Conservation (phyloP, 345 rosid genomes). For the Gossypium sturtianum region DNA sequence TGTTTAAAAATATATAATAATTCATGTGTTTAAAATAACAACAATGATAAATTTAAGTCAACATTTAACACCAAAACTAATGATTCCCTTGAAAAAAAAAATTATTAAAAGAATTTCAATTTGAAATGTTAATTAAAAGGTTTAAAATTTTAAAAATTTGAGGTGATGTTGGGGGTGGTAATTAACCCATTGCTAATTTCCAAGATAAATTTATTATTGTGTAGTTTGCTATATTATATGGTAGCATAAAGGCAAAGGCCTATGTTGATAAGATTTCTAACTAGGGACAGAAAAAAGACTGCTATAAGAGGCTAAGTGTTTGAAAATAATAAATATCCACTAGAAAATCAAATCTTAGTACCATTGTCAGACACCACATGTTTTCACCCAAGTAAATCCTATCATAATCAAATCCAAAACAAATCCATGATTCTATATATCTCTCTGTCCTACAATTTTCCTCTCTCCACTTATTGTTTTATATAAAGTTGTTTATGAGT, state of each 20-base stretch:
- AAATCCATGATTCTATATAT: too few relatives aligned
- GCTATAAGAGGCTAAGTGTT: neutral
- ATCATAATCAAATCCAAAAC: neutral
- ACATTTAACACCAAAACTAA: too few relatives aligned
- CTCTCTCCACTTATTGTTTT: slow-evolving; percentile 10
- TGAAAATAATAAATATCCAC: neutral
- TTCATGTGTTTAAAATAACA: too few relatives aligned
- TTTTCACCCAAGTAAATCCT: neutral
- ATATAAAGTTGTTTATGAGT: fast-evolving
- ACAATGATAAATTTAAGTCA: too few relatives aligned
- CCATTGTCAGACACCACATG: neutral
- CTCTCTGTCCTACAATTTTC: neutral
- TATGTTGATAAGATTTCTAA: neutral
- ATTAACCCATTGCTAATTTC: too few relatives aligned
- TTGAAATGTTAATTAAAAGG: too few relatives aligned
- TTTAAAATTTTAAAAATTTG: too few relatives aligned
- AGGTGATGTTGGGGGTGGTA: too few relatives aligned
- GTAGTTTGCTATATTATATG: neutral
- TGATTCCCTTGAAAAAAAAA: too few relatives aligned
- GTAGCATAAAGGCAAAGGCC: neutral
- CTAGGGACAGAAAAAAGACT: neutral
- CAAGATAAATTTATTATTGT: neutral
- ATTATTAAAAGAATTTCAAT: too few relatives aligned
- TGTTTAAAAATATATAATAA: too few relatives aligned
- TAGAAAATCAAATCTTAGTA: neutral